phyloP scores from a whole-genome alignment of 805 yeast genomes.

The Saturnispora galanensis region DNA sequence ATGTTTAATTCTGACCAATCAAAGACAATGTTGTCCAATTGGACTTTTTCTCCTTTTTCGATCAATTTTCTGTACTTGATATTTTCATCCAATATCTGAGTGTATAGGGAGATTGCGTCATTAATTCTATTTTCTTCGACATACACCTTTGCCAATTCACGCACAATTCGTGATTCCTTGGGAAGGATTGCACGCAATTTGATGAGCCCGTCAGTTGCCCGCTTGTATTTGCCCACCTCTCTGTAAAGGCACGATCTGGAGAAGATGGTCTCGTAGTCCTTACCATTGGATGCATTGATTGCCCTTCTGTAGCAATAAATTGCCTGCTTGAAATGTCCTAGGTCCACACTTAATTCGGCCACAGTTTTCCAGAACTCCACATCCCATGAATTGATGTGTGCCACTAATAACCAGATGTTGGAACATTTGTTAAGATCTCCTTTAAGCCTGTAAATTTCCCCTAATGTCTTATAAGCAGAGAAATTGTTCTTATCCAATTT shows the following conservation, averaged over 20 bases:
- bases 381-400: conserved; percentile 67
- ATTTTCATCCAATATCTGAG: conserved; percentile 53
- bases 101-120: conserved; percentile 68
- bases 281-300: conserved; percentile 33
- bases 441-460: conserved; percentile 66
- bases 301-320: conserved; percentile 68
- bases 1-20: conserved; percentile 88
- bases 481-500: conserved; percentile 67
- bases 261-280: conserved; percentile 46
- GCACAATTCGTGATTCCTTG: conserved; percentile 44
- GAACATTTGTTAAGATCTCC: conserved; percentile 66
- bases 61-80: conserved; percentile 29
- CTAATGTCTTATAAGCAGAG: conserved; percentile 80
- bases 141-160: conserved; percentile 47
- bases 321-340: conserved; percentile 68
- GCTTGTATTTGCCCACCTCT: conserved; percentile 53
- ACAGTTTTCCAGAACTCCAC: conserved; percentile 70
- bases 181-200: conserved; percentile 50
- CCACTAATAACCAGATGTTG: conserved; percentile 73
- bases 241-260: conserved; percentile 60
- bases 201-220: conserved; percentile 68
- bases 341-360: conserved; percentile 53
- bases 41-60: conserved; percentile 17
- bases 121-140: conserved; percentile 49
- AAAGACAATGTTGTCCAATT: conserved; percentile 40